phyloP scores from a whole-genome alignment of 2,329 filamentous ascomycete species.

The Phialophora tarda region DNA sequence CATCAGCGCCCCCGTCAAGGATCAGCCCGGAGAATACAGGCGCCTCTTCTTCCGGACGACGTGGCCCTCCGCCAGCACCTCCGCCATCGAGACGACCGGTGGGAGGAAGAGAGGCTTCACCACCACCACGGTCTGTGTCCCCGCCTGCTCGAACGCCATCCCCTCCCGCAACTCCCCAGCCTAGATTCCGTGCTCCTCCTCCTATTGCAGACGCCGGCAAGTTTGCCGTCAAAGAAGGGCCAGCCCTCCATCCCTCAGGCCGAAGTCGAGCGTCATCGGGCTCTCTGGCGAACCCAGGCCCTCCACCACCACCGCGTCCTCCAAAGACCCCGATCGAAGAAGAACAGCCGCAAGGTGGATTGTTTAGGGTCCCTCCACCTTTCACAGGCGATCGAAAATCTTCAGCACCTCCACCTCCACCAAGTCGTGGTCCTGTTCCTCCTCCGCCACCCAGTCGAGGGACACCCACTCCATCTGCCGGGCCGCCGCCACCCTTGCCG shows the following conservation, averaged over 20 bases:
- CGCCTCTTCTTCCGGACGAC: slow-evolving; percentile 52
- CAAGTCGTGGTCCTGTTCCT: slow-evolving; percentile 72
- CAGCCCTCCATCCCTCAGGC: slow-evolving; percentile 52
- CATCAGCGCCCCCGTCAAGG: slow-evolving; percentile 58
- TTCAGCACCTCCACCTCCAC: slow-evolving; percentile 73
- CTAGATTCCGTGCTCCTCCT: slow-evolving; percentile 81
- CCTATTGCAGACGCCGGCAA: slow-evolving; percentile 89
- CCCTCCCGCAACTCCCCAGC: slow-evolving; percentile 66
- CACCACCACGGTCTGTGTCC: slow-evolving; percentile 55
- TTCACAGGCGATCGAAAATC: slow-evolving; percentile 71
- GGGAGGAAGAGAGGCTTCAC: slow-evolving; percentile 53
- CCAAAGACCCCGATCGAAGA: slow-evolving; percentile 75
- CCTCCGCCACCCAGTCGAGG: slow-evolving; percentile 69
- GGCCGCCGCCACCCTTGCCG: slow-evolving; percentile 76
- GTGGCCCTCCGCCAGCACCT: slow-evolving; percentile 66
- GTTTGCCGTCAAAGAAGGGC: slow-evolving; percentile 66
- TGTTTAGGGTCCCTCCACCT: slow-evolving; percentile 78
- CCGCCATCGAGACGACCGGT: slow-evolving; percentile 57
- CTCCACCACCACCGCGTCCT: slow-evolving; percentile 71
- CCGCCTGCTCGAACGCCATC: slow-evolving; percentile 71
- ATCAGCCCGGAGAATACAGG: slow-evolving; percentile 69
- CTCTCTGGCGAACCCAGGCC: slow-evolving; percentile 60
- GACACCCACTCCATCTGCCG: slow-evolving; percentile 50
- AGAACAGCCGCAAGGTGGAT: slow-evolving; percentile 56
- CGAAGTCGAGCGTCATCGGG: slow-evolving; percentile 58